These are phyloP conservation scores for Mycena belliarum DNA, from an alignment of 768 basidiomycete species.

Conservation along the genomic window DNA sequence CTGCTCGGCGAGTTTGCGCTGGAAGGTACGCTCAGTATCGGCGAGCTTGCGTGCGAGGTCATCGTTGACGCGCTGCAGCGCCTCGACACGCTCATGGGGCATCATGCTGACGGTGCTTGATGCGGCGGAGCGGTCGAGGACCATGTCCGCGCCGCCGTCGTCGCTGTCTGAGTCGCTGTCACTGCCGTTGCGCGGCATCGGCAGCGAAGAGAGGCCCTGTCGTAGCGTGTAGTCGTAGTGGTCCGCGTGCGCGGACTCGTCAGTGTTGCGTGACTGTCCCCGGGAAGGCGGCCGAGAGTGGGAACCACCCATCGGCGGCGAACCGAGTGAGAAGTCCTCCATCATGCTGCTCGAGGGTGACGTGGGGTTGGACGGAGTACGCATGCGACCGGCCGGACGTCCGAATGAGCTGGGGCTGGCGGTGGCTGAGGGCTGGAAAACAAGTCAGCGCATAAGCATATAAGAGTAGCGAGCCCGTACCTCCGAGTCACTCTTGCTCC, in stretches of 20 bases:
- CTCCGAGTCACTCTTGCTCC: conserved; percentile 77
- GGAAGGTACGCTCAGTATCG: conserved; percentile 71
- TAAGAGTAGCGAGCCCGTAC: conserved; percentile 37
- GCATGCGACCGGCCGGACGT: conserved; percentile 47
- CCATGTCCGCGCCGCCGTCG: conserved; percentile 55
- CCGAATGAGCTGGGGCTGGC: conserved; percentile 46
- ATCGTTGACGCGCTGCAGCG: conserved; percentile 67
- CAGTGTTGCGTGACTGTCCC: conserved; percentile 24
- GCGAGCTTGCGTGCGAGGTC: conserved; percentile 75
- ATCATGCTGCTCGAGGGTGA: conserved; percentile 42
- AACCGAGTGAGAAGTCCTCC: conserved; percentile 32
- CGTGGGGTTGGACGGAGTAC: conserved; percentile 74
- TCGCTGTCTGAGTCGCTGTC: conserved; percentile 54
- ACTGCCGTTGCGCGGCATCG: conserved; percentile 55
- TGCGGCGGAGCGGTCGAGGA: conserved; percentile 48
- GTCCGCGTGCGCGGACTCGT: conserved; percentile 22
- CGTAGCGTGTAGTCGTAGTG: conserved; percentile 45
- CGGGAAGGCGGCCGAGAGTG: conserved; percentile 70
- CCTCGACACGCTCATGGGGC: conserved; percentile 71
- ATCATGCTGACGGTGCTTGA: conserved; percentile 67
- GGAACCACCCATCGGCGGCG: conserved; percentile 36
- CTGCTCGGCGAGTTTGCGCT: conserved; percentile 70
- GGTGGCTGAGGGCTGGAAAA: conserved; percentile 35
- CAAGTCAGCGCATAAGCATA: not conserved
- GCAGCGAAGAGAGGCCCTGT: conserved; percentile 44